Conservation (phyloP, 352 stramenopile species). For the Discostella stelligera region DNA sequence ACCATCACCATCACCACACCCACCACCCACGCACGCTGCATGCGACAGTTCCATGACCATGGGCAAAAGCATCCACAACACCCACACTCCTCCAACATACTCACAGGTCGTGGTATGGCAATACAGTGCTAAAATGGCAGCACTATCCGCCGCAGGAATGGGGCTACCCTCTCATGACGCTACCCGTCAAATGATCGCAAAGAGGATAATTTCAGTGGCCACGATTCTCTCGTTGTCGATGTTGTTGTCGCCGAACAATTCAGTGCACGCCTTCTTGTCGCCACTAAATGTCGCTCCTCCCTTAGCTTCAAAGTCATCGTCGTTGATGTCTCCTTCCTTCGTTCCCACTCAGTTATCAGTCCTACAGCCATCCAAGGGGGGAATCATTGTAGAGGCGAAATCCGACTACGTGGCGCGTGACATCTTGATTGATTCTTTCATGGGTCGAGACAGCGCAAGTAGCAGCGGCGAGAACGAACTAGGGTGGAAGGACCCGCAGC, state of each 20-base stretch:
- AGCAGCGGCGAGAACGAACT: not conserved
- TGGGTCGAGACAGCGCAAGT: slow-evolving; percentile 12
- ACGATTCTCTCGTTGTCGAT: not conserved
- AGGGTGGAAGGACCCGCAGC: not conserved
- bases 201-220: not conserved
- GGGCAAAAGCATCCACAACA: no score
- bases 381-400: slow-evolving; percentile 28
- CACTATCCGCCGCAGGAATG: not conserved
- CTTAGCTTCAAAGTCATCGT: not conserved
- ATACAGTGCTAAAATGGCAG: not conserved
- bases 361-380: slow-evolving; percentile 32
- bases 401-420: slow-evolving; percentile 26
- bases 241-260: not conserved
- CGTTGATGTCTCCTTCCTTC: not conserved
- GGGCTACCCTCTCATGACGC: not conserved
- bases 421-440: slow-evolving; percentile 22
- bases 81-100: no score
- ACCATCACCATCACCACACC: no score
- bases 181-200: not conserved
- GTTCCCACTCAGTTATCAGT: not conserved
- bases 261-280: not conserved
- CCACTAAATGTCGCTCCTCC: not conserved
- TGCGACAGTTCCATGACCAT: no score
- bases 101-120: no score
- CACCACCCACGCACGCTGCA: no score